A percentile compares a stretch with the other conserved stretches of the same genome.
Evolutionary conservation across 1,284 basidiomycete genomes (phyloP).

Genomic region (Tranzscheliella williamsii): DNA sequence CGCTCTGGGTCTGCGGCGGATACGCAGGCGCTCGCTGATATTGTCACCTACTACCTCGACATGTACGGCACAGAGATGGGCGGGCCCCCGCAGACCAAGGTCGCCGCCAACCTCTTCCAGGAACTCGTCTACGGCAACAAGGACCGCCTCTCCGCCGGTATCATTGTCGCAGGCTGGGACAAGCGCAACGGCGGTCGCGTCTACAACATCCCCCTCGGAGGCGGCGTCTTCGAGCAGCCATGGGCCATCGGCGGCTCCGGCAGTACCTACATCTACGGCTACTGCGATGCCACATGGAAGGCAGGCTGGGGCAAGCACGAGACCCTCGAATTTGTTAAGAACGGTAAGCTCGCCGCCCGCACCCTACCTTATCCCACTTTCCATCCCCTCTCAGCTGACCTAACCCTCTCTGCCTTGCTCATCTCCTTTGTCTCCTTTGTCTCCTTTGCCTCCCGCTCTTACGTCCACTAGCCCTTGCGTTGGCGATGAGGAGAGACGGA

Average conservation of each 20-base stretch:
- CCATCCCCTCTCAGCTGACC: not conserved
- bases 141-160: constrained; percentile 78
- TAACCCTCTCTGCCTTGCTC: not conserved
- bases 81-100: constrained; percentile 77
- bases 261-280: constrained; percentile 97
- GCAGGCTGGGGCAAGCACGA: constrained; percentile 90
- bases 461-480: constrained; percentile 72
- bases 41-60: constrained; percentile 84
- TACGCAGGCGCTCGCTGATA: constrained; percentile 91
- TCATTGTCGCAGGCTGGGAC: constrained; percentile 99
- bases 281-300: constrained; percentile 96
- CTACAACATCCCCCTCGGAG: constrained; percentile 71
- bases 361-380: too few relatives aligned
- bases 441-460: not conserved
- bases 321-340: constrained; percentile 92
- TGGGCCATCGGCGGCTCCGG: constrained; percentile 69
- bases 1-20: constrained; percentile 96
- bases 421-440: not conserved
- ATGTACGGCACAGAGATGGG: constrained; percentile 76
- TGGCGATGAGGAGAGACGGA: constrained; percentile 97
- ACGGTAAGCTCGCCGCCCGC: too few relatives aligned
- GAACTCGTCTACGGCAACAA: constrained; percentile 93
- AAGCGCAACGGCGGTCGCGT: constrained; percentile 88
- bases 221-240: constrained; percentile 56
- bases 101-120: constrained; percentile 83